A percentile compares a stretch with the other conserved stretches of the same genome.
Evolutionary conservation across 2,329 filamentous ascomycete genomes (phyloP).

Genomic region (Laburnicola sp.): DNA sequence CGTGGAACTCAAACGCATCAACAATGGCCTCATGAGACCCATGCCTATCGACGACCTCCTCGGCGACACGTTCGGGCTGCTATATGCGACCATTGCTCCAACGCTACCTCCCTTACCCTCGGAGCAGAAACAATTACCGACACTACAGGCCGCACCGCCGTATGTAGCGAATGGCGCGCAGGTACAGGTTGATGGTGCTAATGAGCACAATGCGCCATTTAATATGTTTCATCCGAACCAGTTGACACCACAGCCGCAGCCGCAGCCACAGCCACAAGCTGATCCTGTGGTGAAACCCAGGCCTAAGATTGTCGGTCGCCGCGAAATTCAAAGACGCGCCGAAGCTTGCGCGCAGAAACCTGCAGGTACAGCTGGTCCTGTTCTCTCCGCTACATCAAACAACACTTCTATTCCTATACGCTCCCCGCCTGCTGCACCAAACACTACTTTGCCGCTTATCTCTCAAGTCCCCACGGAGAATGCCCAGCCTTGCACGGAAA

Average conservation of each 20-base stretch:
- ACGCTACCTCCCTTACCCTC: slow-evolving; percentile 57
- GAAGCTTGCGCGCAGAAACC: slow-evolving; percentile 57
- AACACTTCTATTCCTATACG: slow-evolving; percentile 35
- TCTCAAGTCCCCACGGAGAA: neutral
- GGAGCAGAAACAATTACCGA: slow-evolving; percentile 37
- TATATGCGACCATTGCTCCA: slow-evolving; percentile 70
- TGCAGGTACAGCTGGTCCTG: slow-evolving; percentile 34
- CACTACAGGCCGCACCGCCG: slow-evolving; percentile 21
- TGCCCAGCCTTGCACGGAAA: slow-evolving; percentile 15
- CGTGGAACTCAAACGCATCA: slow-evolving; percentile 75
- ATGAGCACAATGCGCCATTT: slow-evolving; percentile 27
- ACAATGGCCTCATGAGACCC: slow-evolving; percentile 83
- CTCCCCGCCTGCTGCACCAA: slow-evolving; percentile 27
- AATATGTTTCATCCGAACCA: slow-evolving; percentile 33
- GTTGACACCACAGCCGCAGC: slow-evolving; percentile 17
- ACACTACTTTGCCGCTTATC: slow-evolving; percentile 20
- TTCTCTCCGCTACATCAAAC: slow-evolving; percentile 19
- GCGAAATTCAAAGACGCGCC: slow-evolving; percentile 62
- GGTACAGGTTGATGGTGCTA: slow-evolving; percentile 35
- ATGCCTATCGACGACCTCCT: slow-evolving; percentile 90
- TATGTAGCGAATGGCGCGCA: slow-evolving; percentile 39
- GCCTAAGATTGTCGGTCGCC: slow-evolving; percentile 61
- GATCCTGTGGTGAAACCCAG: slow-evolving; percentile 38
- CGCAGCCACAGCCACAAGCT: slow-evolving; percentile 21
- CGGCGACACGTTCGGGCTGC: slow-evolving; percentile 79